Conservation (phyloP, 164 flowering plant species). For the Umbilicus rupestris region DNA sequence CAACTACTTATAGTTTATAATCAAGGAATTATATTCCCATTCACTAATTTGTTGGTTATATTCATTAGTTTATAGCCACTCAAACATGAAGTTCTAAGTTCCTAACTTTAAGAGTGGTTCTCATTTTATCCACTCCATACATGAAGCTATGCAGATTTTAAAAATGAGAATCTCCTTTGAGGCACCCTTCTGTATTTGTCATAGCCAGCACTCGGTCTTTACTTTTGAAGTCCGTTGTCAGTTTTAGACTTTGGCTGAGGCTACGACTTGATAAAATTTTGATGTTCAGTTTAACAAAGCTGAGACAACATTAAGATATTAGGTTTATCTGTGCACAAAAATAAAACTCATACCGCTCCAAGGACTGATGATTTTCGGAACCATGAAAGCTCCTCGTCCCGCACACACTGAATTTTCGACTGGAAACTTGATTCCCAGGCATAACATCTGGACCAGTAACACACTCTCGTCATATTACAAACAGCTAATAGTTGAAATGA, state of each 20-base stretch:
- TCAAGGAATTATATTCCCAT: too few relatives aligned
- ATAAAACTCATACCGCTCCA: slow-evolving; percentile 51
- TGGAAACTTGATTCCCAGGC: slow-evolving; percentile 97
- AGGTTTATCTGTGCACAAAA: not conserved
- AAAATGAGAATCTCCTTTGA: too few relatives aligned
- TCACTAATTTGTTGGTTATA: not conserved
- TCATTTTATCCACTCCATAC: too few relatives aligned
- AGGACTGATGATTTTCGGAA: slow-evolving; percentile 68
- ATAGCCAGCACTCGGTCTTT: too few relatives aligned
- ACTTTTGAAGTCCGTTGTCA: too few relatives aligned
- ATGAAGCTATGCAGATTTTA: too few relatives aligned
- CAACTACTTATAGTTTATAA: too few relatives aligned
- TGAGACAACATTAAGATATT: not conserved
- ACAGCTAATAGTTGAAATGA: not conserved
- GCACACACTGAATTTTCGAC: slow-evolving; percentile 56
- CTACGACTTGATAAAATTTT: not conserved
- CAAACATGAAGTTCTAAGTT: not conserved
- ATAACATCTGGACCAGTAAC: slow-evolving; percentile 59
- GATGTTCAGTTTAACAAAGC: not conserved
- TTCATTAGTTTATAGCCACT: not conserved
- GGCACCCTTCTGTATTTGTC: too few relatives aligned
- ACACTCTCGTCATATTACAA: not conserved
- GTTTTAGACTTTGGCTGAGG: too few relatives aligned
- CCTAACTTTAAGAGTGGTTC: not conserved
- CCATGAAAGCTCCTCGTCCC: slow-evolving; percentile 89